These are phyloP conservation scores for Nemania sp. DNA, from an alignment of 2,329 filamentous ascomycete genomes.

Conservation along the genomic window DNA sequence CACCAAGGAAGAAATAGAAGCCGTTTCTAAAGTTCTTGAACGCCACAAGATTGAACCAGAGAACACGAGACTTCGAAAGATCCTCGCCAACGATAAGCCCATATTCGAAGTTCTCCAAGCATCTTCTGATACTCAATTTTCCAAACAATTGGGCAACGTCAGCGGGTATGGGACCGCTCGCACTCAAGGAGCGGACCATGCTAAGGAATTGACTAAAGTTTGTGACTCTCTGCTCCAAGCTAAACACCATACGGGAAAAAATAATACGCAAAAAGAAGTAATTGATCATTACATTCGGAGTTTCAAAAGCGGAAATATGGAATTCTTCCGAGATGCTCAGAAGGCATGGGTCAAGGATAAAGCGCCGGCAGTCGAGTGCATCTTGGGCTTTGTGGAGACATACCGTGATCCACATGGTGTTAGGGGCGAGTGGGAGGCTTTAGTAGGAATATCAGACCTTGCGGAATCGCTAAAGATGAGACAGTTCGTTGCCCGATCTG, in stretches of 20 bases:
- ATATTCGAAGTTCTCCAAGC: no score
- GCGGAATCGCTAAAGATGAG: conserved; percentile 71
- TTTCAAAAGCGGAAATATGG: conserved; percentile 67
- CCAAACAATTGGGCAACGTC: no score
- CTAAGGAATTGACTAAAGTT: conserved; percentile 60
- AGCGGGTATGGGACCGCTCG: no score
- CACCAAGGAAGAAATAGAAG: background rate
- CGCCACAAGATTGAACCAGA: background rate
- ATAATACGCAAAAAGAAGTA: conserved; percentile 64
- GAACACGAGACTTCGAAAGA: background rate
- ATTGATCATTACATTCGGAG: conserved; percentile 64
- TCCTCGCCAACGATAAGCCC: no score
- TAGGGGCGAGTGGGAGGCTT: conserved; percentile 69
- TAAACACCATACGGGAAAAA: conserved; percentile 59
- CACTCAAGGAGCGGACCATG: no score
- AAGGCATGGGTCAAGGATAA: conserved; percentile 69
- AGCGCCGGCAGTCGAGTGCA: conserved; percentile 63
- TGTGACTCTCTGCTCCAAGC: conserved; percentile 50
- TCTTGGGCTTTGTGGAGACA: conserved; percentile 64
- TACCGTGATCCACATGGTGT: conserved; percentile 72
- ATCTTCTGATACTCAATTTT: no score
- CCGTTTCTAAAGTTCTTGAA: background rate
- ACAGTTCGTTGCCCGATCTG: conserved; percentile 72
- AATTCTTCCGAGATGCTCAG: conserved; percentile 67
- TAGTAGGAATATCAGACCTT: conserved; percentile 72